A percentile compares a stretch with the other conserved stretches of the same genome.
phyloP scores from a whole-genome alignment of 1,139 yeast genomes.

The Candida mesenterica region DNA sequence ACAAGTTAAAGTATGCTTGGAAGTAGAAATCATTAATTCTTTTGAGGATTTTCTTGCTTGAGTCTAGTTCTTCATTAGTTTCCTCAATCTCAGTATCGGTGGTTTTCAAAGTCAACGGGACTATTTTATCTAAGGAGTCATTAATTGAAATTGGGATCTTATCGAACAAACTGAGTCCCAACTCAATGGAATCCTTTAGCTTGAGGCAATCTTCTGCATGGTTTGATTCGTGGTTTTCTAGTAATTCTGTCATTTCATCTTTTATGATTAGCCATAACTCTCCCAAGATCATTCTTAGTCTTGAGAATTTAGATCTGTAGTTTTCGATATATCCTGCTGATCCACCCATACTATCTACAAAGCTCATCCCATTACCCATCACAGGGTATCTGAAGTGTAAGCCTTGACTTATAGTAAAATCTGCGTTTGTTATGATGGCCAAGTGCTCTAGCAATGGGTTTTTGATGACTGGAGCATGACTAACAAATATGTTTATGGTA shows the following conservation, averaged over 20 bases:
- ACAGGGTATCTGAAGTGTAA: constrained; percentile 72
- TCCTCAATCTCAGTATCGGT: constrained; percentile 17
- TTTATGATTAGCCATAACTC: constrained; percentile 65
- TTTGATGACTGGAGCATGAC: constrained; percentile 67
- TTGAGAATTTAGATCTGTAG: constrained; percentile 60
- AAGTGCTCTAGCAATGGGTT: constrained; percentile 67
- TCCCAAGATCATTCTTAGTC: constrained; percentile 60
- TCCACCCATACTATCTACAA: constrained; percentile 46
- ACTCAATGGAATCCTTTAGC: constrained; percentile 29
- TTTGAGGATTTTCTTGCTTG: constrained; percentile 25
- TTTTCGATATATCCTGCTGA: constrained; percentile 50
- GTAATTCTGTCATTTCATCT: constrained; percentile 43
- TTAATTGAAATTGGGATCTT: constrained; percentile 57
- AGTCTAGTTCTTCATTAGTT: constrained; percentile 17
- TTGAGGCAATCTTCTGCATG: not conserved
- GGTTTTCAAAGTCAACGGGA: constrained; percentile 34
- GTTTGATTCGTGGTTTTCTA: constrained; percentile 15
- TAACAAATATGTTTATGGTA: constrained; percentile 60
- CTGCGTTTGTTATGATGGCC: constrained; percentile 66
- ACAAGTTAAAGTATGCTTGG: constrained; percentile 64
- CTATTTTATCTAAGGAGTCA: constrained; percentile 41
- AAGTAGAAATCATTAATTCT: constrained; percentile 55
- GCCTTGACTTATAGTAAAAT: constrained; percentile 70
- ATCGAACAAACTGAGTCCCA: constrained; percentile 62
- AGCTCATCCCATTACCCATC: constrained; percentile 68